These are phyloP conservation scores for Omphalotus guepiniiformis DNA, from an alignment of 768 basidiomycete genomes.

Conservation along the genomic window DNA sequence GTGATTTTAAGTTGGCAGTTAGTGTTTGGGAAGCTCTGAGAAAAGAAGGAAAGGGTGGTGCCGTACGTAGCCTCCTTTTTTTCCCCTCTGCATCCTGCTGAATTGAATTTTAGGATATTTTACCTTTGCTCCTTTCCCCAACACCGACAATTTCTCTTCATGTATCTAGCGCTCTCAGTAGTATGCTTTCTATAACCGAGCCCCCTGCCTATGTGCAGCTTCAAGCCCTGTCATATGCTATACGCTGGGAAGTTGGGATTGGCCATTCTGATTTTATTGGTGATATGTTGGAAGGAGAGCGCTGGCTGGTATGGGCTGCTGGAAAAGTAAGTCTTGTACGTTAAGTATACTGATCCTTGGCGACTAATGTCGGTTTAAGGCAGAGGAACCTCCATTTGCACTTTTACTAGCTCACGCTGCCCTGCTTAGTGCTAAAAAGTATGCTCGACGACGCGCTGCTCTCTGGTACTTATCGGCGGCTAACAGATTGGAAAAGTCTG, in stretches of 20 bases:
- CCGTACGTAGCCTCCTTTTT: conserved; percentile 43
- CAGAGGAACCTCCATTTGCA: conserved; percentile 78
- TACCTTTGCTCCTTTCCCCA: conserved; percentile 68
- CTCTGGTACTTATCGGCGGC: conserved; percentile 80
- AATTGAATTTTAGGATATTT: conserved; percentile 59
- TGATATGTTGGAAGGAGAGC: conserved; percentile 63
- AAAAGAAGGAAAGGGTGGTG: conserved; percentile 85
- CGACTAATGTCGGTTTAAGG: conserved; percentile 36
- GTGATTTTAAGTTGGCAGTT: conserved; percentile 83
- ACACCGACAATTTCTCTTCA: conserved; percentile 58
- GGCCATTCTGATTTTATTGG: conserved; percentile 52
- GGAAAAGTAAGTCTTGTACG: conserved; percentile 54
- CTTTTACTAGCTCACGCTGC: conserved; percentile 82
- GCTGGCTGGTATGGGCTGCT: conserved; percentile 85
- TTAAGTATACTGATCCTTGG: neutral
- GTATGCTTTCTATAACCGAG: conserved; percentile 43
- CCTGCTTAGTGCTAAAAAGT: conserved; percentile 56
- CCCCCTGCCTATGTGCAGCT: conserved; percentile 60
- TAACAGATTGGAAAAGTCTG: conserved; percentile 75
- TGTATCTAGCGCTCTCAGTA: conserved; percentile 55
- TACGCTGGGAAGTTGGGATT: conserved; percentile 76
- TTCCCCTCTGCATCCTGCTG: neutral
- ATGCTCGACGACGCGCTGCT: conserved; percentile 58
- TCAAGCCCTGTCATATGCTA: conserved; percentile 62
- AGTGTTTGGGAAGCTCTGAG: conserved; percentile 82